Percentiles rank a stretch among this genome's conserved stretches.
These are phyloP conservation scores for Aquilaria yunnanensis DNA, from an alignment of 345 rosid species.

Conservation along the genomic window DNA sequence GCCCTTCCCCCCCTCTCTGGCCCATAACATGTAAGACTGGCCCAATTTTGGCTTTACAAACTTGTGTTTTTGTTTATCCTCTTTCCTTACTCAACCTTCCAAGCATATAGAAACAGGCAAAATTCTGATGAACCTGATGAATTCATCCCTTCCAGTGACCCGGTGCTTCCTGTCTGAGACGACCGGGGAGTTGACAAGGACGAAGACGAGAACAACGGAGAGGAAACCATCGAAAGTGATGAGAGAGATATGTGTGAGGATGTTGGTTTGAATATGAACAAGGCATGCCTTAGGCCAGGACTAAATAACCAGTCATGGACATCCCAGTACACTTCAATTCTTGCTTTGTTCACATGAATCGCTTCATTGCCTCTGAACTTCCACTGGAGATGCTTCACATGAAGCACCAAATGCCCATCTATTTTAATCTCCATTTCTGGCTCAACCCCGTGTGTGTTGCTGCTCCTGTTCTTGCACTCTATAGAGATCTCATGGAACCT, in stretches of 20 bases:
- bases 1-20: constrained; percentile 17
- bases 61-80: constrained; percentile 9
- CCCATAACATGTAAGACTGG: constrained; percentile 18
- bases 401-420: constrained; percentile 51
- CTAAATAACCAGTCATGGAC: constrained; percentile 73
- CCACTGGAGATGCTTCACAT: constrained; percentile 75
- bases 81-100: constrained; percentile 28
- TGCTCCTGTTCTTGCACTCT: constrained; percentile 40
- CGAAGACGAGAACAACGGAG: constrained; percentile 26
- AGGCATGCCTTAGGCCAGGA: constrained; percentile 61
- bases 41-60: constrained; percentile 11
- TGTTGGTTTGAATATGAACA: constrained; percentile 58
- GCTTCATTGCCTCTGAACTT: constrained; percentile 72
- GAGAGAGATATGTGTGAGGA: constrained; percentile 18
- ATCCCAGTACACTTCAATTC: constrained; percentile 68
- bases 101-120: constrained; percentile 50
- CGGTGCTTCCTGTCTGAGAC: constrained; percentile 28
- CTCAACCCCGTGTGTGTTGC: constrained; percentile 19
- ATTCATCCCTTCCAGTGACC: constrained; percentile 29
- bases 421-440: constrained; percentile 64
- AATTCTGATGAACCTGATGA: constrained; percentile 35
- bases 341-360: constrained; percentile 36
- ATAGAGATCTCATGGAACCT: constrained; percentile 52
- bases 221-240: constrained; percentile 22
- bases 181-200: constrained; percentile 31